Evolutionary conservation across 2,329 filamentous ascomycete species (phyloP), one percentile per base, ranked within the genome.

Genomic region (Colletotrichum siamense): DNA sequence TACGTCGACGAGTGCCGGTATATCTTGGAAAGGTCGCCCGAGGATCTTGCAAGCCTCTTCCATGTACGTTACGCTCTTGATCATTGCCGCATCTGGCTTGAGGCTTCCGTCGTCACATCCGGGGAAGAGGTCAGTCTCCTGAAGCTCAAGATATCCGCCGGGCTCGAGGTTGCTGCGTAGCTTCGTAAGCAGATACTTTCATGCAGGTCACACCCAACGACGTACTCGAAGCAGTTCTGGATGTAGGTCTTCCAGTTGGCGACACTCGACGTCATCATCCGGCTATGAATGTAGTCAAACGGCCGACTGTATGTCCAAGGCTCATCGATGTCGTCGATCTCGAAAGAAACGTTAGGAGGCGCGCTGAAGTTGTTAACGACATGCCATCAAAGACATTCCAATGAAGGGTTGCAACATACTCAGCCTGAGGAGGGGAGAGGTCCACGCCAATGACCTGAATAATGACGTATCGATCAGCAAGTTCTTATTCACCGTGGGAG

Each of bases 261-360:
- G 34, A 87, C 81, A 5, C 81, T 82, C 1, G 82, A 85, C 4
- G 81, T 82, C 77, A 88, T 81, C 79, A 84, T 84, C 24, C 85
- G 84, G 9, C 77, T 80, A 67, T 86, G 86, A 22, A 88, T 81
- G 44, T 85, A 85, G 78, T 88, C 87, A 61, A 88, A 88, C 4
- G 81, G 79, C 28, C 80, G 79, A 6, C 76, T 77, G 39, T 82
- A 87, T 4, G 81, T 82, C 87, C 86, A 88, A 26, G 82, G 79
- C 32, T 84, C 82, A 39, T 86, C 85, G 22, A 84, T 78, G 73
- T 88, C 85, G 69, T 88, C 86, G 57, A 88, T 81, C 55, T 87
- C 85, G 77, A 91, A 91, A 15, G 81, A 79, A 6, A 89, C 84
- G 67, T 91, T 91, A 1, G 87, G 84, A 2, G 89, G 88, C 5